Evolutionary conservation across 2,329 filamentous ascomycete species (phyloP).

Genomic region (Phialophora verrucosa): DNA sequence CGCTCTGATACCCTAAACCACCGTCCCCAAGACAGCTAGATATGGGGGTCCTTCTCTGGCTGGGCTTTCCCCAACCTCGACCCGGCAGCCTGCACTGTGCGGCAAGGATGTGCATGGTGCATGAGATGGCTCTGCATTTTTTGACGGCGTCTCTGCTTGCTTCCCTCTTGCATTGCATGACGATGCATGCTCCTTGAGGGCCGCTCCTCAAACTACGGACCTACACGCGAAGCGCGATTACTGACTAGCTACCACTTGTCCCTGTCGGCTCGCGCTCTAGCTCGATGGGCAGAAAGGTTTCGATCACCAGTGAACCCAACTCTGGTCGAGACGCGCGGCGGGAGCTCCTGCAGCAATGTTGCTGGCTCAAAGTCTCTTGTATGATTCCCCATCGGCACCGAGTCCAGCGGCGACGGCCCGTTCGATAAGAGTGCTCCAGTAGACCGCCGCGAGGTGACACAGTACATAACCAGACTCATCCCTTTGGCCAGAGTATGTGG

Average conservation of each 20-base stretch:
- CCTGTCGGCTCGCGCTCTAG: background rate
- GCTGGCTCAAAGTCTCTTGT: background rate
- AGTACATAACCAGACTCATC: constrained; percentile 5
- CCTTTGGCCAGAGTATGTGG: background rate
- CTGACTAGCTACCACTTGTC: background rate
- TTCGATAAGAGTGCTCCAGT: constrained; percentile 13
- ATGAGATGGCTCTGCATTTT: constrained; percentile 10
- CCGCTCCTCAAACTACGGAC: constrained; percentile 17
- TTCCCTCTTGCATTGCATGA: constrained; percentile 19
- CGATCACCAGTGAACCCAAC: background rate
- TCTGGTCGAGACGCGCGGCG: background rate
- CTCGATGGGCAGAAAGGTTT: background rate
- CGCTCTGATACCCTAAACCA: constrained; percentile 2
- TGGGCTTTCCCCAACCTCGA: background rate
- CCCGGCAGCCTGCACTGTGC: background rate
- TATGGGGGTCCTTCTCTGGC: background rate
- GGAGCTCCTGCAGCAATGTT: constrained; percentile 2
- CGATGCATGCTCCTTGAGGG: constrained; percentile 17
- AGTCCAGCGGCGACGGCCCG: constrained; percentile 15
- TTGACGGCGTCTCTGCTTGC: constrained; percentile 13
- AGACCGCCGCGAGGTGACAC: constrained; percentile 7
- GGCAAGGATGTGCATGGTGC: constrained; percentile 19
- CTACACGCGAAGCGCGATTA: background rate
- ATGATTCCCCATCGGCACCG: background rate
- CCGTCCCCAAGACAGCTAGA: background rate